phyloP scores from a whole-genome alignment of 2,329 filamentous ascomycete species.

The Drechslera avenae region DNA sequence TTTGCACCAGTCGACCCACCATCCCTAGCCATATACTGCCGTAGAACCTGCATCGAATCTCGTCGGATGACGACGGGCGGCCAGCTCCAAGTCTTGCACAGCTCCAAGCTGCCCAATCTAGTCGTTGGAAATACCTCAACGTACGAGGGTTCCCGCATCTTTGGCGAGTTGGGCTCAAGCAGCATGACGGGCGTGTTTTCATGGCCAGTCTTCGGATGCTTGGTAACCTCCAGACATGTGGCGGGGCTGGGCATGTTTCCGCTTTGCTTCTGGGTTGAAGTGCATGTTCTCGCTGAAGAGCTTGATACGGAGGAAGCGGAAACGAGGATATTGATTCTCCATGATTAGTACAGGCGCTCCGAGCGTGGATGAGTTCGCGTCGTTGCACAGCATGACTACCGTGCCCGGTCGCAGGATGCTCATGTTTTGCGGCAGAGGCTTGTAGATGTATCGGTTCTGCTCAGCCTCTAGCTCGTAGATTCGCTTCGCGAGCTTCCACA shows the following conservation, averaged over 20 bases:
- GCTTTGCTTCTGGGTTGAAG: constrained; percentile 9
- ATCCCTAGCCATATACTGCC: constrained; percentile 3
- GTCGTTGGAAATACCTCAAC: constrained; percentile 15
- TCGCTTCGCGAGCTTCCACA: constrained; percentile 16
- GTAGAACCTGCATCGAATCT: constrained; percentile 8
- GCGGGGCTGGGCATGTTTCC: background rate
- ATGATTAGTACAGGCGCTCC: constrained; percentile 24
- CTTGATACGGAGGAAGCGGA: constrained; percentile 24
- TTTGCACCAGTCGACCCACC: too few species aligned
- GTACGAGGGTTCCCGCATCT: constrained; percentile 24
- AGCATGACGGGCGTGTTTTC: constrained; percentile 22
- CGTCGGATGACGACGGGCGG: constrained; percentile 10
- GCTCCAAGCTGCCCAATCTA: constrained; percentile 1
- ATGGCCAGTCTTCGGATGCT: constrained; percentile 3
- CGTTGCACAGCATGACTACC: constrained; percentile 25
- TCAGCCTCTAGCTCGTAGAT: constrained; percentile 22
- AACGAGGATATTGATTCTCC: constrained; percentile 15
- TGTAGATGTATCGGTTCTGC: constrained; percentile 32
- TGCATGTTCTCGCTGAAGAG: constrained; percentile 10
- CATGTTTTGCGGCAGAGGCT: constrained; percentile 21
- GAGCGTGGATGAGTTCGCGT: constrained; percentile 11
- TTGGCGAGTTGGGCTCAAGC: constrained; percentile 16
- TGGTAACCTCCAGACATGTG: constrained; percentile 11
- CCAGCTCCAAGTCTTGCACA: constrained; percentile 27
- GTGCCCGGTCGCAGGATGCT: constrained; percentile 12